Evolutionary conservation across 257 asterid species (phyloP), one percentile per base, ranked within the genome.

Genomic region (Parsonsia alboflavescens): DNA sequence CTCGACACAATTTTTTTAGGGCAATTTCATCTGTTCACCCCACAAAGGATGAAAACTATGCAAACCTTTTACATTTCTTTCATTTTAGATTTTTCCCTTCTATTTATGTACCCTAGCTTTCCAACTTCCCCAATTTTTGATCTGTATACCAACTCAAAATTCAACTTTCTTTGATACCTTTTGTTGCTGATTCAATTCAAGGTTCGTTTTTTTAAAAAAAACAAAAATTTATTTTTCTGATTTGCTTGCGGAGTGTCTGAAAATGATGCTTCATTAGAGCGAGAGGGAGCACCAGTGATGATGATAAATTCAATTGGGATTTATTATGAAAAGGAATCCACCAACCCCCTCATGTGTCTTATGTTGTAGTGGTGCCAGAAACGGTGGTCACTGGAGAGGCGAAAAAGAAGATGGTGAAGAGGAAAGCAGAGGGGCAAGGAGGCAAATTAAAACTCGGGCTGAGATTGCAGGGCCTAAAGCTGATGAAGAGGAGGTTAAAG

Each of bases 371-470:
- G 61, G 63, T 22, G 28, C 52, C 56, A 44, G 73, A 56, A 48
- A 39, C 57, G 46, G 70, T 30, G 36, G 78, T 69, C 1, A 26
- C 26, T 53, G 53, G 39, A 50, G 39, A 48, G 28, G 26, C 71
- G 24, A 71, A 46, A n/a, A n/a, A n/a, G n/a, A n/a, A n/a, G n/a
- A n/a, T n/a, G 54, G 22, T 15, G 76, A 57, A 50, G 33, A 36
- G 75, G 44, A 77, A 73, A 49, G 39, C 28, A 42, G 66, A 61
- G 48, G 28, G 42, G 73, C 49, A 11, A 61, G 69, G 42, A 41
- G 11, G 19, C 76, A 63, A 66, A 75, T 82, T 50, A 79, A 76
- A 71, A 82, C 83, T 49, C 75, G 81, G 16, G 86, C 86, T 11
- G 85, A 80, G 16, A 75, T 73, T 53, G 85, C 78, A 7, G 78